phyloP scores from a whole-genome alignment of 2,329 filamentous ascomycete genomes.

The Pyricularia sp. region DNA sequence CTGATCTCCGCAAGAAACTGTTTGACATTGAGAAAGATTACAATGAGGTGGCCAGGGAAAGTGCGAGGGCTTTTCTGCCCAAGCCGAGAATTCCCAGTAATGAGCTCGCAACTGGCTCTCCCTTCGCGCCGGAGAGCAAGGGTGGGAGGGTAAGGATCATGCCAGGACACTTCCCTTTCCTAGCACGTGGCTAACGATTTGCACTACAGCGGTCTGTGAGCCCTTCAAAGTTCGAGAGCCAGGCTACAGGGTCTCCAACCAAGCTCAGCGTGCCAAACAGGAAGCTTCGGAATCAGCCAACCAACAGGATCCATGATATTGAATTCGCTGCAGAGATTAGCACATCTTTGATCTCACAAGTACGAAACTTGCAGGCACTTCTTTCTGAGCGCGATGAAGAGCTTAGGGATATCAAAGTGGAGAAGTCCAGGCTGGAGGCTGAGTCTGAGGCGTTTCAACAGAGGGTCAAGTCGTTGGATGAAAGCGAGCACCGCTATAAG shows the following conservation, averaged over 20 bases:
- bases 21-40: constrained; percentile 88
- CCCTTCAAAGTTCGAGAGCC: constrained; percentile 72
- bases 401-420: constrained; percentile 62
- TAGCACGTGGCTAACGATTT: not conserved
- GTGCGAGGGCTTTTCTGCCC: constrained; percentile 75
- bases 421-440: constrained; percentile 71
- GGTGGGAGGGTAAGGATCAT: constrained; percentile 39
- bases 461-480: constrained; percentile 72
- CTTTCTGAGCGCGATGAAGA: constrained; percentile 83
- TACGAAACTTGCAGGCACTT: constrained; percentile 78
- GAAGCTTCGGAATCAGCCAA: constrained; percentile 82
- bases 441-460: constrained; percentile 74
- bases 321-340: constrained; percentile 98
- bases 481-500: constrained; percentile 93
- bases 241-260: constrained; percentile 76
- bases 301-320: constrained; percentile 86
- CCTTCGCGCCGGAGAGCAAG: constrained; percentile 42
- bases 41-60: constrained; percentile 86
- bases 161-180: constrained; percentile 7
- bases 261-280: constrained; percentile 83
- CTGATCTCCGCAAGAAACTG: constrained; percentile 74
- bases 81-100: constrained; percentile 73
- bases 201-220: constrained; percentile 54
- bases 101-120: constrained; percentile 44
- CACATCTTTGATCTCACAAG: constrained; percentile 86